Evolutionary conservation across 345 rosid genomes (phyloP), one percentile per base, ranked within the genome.

Genomic region (Eucalyptus urophylla): DNA sequence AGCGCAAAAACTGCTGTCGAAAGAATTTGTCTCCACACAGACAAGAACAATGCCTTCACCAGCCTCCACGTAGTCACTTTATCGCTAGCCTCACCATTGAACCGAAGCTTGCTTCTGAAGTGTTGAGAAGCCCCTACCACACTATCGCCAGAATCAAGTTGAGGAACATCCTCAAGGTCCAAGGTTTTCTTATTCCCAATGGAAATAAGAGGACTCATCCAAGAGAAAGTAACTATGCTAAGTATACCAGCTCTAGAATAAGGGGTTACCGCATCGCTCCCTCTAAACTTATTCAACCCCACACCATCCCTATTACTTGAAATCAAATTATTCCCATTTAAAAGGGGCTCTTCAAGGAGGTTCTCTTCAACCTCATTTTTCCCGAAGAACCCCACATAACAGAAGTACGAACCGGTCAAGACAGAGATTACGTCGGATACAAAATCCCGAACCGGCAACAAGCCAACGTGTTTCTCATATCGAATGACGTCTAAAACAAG

Each of bases 81-180:
- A 88, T 89, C 89, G 67, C 90, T 87, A 89, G 37, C 81, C 81
- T 72, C 25, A 6, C 25, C 81, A 19, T 72, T 72, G 44, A 72
- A 33, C 81, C 37, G 44, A 33, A 72, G 81, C 44, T 72, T 72
- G 17, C 81, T 72, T 33, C 44, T 72, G 81, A 72, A 72, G 44
- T 72, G 21, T 33, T 72, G 81, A 72, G 45, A 33, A 56, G 92
- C 89, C 88, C 91, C 89, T 29, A 88, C 89, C 19, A 94, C 95
- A 56, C 96, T 94, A 85, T 95, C 95, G 49, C 24, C 60, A 33
- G 87, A 91, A 87, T 93, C 94, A 86, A 95, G 95, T 87, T 93
- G 95, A 45, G 97, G 97, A 90, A 95, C 94, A 90, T 95, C 96
- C 90, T 93, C 97, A 14, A 92, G 92, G 92, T 95, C 96, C 88